phyloP scores from a whole-genome alignment of 1,284 basidiomycete species.

The Naganishia liquefaciens region DNA sequence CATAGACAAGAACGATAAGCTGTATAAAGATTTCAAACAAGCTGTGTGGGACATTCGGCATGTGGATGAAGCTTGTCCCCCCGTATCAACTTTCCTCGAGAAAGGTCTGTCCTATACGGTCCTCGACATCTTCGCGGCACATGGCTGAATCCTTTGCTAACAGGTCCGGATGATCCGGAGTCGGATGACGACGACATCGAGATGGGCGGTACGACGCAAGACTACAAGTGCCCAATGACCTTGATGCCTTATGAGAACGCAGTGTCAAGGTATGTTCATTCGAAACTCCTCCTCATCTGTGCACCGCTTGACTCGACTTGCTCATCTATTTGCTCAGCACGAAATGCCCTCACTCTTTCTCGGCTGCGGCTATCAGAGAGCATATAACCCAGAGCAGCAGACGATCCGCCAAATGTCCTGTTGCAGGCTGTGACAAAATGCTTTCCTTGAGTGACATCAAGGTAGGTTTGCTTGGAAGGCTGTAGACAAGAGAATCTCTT shows the following conservation, averaged over 20 bases:
- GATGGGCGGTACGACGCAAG: slow-evolving; percentile 76
- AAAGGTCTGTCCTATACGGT: slow-evolving; percentile 57
- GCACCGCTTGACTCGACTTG: slow-evolving; percentile 58
- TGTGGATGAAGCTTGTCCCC: slow-evolving; percentile 66
- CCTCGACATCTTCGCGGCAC: neutral
- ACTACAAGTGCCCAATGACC: slow-evolving; percentile 76
- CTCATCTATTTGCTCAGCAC: slow-evolving; percentile 59
- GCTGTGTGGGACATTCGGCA: slow-evolving; percentile 71
- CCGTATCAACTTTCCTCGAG: slow-evolving; percentile 69
- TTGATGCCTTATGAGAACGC: slow-evolving; percentile 67
- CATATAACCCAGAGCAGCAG: slow-evolving; percentile 53
- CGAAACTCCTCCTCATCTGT: neutral
- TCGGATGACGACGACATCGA: slow-evolving; percentile 73
- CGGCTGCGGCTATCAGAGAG: slow-evolving; percentile 62
- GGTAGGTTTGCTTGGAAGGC: slow-evolving; percentile 4
- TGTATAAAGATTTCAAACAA: slow-evolving; percentile 66
- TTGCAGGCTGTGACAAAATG: slow-evolving; percentile 50
- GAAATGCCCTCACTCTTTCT: slow-evolving; percentile 72
- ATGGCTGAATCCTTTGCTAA: neutral
- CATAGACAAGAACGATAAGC: slow-evolving; percentile 57
- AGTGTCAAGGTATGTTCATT: slow-evolving; percentile 56
- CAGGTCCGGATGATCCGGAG: slow-evolving; percentile 59
- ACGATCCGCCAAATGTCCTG: slow-evolving; percentile 40
- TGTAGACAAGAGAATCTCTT: too few relatives aligned
- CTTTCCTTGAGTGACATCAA: slow-evolving; percentile 61